phyloP scores from a whole-genome alignment of 164 flowering plant genomes.

The Protea cynaroides region DNA sequence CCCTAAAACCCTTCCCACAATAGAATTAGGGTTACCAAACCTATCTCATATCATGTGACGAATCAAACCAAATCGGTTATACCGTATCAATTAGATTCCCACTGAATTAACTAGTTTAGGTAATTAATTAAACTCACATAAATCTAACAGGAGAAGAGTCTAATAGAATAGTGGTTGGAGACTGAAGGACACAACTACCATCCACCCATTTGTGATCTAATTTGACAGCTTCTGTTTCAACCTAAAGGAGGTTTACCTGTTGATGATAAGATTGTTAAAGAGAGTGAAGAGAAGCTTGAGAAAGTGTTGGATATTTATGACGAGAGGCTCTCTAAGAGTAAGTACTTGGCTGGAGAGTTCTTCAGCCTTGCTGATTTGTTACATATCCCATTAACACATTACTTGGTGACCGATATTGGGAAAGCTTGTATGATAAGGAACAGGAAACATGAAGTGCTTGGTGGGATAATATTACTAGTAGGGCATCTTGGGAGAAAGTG shows the following conservation, averaged over 20 bases:
- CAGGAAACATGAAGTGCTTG: slow-evolving; percentile 47
- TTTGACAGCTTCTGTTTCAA: slow-evolving; percentile 21
- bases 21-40: too few relatives aligned
- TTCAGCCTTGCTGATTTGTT: slow-evolving; percentile 54
- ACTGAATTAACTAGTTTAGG: too few relatives aligned
- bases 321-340: slow-evolving; percentile 39
- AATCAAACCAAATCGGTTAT: too few relatives aligned
- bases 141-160: slow-evolving; percentile 34
- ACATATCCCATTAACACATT: slow-evolving; percentile 42
- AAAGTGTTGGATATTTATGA: slow-evolving; percentile 46
- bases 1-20: too few relatives aligned
- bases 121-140: too few relatives aligned
- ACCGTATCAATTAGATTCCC: too few relatives aligned
- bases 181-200: slow-evolving; percentile 37
- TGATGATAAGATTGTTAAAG: slow-evolving; percentile 24
- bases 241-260: slow-evolving; percentile 20
- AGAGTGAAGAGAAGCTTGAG: slow-evolving; percentile 40
- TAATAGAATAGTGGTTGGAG: slow-evolving; percentile 45
- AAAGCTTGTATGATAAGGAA: slow-evolving; percentile 35
- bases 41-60: too few relatives aligned
- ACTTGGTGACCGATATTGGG: slow-evolving; percentile 24
- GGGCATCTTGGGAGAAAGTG: slow-evolving; percentile 26
- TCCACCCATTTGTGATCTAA: slow-evolving; percentile 25
- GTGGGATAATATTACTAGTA: slow-evolving; percentile 36
- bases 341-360: slow-evolving; percentile 61